Evolutionary conservation across 1,139 yeast species (phyloP).

Genomic region (Saccharomyces uvarum): DNA sequence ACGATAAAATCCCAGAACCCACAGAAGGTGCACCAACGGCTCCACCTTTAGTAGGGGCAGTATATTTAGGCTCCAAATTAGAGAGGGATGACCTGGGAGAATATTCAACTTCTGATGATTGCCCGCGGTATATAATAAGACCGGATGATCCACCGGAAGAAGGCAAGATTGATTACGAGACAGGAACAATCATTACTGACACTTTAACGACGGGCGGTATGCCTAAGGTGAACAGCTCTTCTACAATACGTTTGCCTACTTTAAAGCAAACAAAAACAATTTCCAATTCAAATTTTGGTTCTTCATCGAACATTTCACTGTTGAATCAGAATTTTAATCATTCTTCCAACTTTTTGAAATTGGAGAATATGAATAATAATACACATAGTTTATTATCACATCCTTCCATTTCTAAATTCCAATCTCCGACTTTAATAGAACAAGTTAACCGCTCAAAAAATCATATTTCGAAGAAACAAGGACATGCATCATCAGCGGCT

Average conservation of each 20-base stretch:
- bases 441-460: neutral
- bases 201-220: slow-evolving; percentile 17
- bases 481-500: slow-evolving; percentile 19
- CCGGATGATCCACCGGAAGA: slow-evolving; percentile 35
- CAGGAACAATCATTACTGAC: slow-evolving; percentile 27
- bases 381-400: neutral
- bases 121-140: slow-evolving; percentile 52
- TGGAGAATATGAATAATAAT: neutral
- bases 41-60: slow-evolving; percentile 89
- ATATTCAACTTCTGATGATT: slow-evolving; percentile 50
- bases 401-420: neutral
- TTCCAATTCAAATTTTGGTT: slow-evolving; percentile 6
- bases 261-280: slow-evolving; percentile 12
- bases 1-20: slow-evolving; percentile 76
- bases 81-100: slow-evolving; percentile 76
- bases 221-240: slow-evolving; percentile 16
- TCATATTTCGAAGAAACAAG: slow-evolving; percentile 12
- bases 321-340: slow-evolving; percentile 5
- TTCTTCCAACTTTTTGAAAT: neutral
- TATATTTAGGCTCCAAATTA: slow-evolving; percentile 67
- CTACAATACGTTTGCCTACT: slow-evolving; percentile 20
- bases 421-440: neutral
- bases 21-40: slow-evolving; percentile 69
- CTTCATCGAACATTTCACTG: slow-evolving; percentile 5
- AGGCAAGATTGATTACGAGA: slow-evolving; percentile 30